Base-by-base conservation (phyloP, 2,329 filamentous ascomycete species). In the Seiridium unicorne region DNA sequence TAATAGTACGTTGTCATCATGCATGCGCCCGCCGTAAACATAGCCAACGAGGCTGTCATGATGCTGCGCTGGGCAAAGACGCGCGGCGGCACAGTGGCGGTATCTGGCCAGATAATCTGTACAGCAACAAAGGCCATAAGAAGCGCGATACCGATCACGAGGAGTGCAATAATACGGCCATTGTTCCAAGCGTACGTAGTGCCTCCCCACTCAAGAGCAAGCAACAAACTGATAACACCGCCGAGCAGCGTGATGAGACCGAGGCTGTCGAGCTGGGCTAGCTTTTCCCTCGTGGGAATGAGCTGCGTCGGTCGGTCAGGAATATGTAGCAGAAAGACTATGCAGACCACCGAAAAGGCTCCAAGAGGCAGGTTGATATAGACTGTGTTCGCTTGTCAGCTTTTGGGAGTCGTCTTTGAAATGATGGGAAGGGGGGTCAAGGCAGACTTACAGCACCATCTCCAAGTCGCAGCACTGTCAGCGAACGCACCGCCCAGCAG, bases 1-100 rank as follows among this genome's bases (percentile, higher is more conserved):
- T 76, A 81, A 66, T 79, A 80, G 5, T 26, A 26, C 18, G 18
- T 26, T 26, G 18, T 26, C 18, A 26, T 26, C 18, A 26, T 26
- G 18, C 18, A 26, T 26, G 18, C 18, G 18, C 18, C 18, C 18
- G 18, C 18, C 18, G 18, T 26, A 26, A 76, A 70, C 66, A 38
- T 47, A n/a, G 36, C 11, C 7, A 44, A 44, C 11, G 4, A 32
- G 13, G 40, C 38, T 18, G 54, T 6, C 40, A 13, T 11, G 34
- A 57, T 32, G 44, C 26, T 34, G 34, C 55, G 42, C 44, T 49
- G 55, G 11, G 5, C 34, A 2, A 47, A 36, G 32, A 47, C 34
- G 10, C 31, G 38, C 4, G 35, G 38, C 13, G 54, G 54, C 10
- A 57, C 26, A 46, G 54, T 57, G 4, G 54, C 54, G 4, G 44